phyloP scores from a whole-genome alignment of 352 stramenopile genomes.

The Phytopythium sindhum region DNA sequence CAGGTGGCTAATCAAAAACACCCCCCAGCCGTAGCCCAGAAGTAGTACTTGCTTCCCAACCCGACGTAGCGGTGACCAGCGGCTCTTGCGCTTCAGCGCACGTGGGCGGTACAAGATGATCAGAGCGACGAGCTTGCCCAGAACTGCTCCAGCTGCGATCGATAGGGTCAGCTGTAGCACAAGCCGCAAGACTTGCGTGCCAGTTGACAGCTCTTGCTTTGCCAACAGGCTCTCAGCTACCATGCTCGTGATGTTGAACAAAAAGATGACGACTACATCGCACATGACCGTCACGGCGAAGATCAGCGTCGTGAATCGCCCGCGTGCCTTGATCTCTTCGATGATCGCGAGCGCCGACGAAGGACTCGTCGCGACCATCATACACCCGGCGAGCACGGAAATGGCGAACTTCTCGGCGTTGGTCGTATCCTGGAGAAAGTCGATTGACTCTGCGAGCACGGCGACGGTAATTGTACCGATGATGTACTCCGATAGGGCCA shows the following conservation, averaged over 20 bases:
- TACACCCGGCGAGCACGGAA: slow-evolving; percentile 54
- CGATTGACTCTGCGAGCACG: slow-evolving; percentile 51
- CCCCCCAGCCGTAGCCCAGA: slow-evolving; percentile 53
- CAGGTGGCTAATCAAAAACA: slow-evolving; percentile 60
- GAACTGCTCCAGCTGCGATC: slow-evolving; percentile 39
- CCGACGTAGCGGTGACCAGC: slow-evolving; percentile 21
- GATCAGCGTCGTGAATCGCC: slow-evolving; percentile 66
- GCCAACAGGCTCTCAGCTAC: slow-evolving; percentile 62
- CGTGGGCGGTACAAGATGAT: slow-evolving; percentile 51
- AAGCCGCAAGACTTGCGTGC: slow-evolving; percentile 17
- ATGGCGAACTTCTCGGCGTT: slow-evolving; percentile 61
- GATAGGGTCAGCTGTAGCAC: slow-evolving; percentile 48
- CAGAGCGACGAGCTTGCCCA: slow-evolving; percentile 52
- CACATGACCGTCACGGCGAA: slow-evolving; percentile 72
- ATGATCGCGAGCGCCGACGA: slow-evolving; percentile 67
- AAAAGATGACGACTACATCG: slow-evolving; percentile 63
- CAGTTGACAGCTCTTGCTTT: slow-evolving; percentile 36
- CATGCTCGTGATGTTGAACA: slow-evolving; percentile 76
- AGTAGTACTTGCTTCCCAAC: slow-evolving; percentile 51
- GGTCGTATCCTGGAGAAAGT: slow-evolving; percentile 59
- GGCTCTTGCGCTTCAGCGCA: slow-evolving; percentile 50
- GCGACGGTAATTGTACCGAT: slow-evolving; percentile 62
- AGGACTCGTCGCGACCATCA: slow-evolving; percentile 70
- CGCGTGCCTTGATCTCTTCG: slow-evolving; percentile 58
- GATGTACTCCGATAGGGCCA: slow-evolving; percentile 61